A percentile compares a stretch with the other conserved stretches of the same genome.
Evolutionary conservation across 1,284 basidiomycete species (phyloP).

Genomic region (Dichomitus squalens): DNA sequence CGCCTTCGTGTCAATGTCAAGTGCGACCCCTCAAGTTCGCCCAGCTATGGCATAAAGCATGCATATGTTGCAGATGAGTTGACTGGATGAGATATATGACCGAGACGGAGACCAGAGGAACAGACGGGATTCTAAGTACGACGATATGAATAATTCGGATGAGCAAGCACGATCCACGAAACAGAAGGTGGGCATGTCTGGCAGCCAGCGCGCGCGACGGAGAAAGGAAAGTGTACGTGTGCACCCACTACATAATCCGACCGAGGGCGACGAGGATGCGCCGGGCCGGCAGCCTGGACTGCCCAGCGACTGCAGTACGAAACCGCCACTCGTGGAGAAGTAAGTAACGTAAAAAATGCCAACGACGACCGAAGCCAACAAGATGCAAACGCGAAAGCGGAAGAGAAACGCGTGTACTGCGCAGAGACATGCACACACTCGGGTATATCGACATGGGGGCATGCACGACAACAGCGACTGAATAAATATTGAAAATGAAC

Average conservation of each 20-base stretch:
- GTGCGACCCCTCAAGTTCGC: background rate
- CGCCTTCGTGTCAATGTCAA: background rate
- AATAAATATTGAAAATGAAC: conserved; percentile 25
- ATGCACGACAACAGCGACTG: conserved; percentile 11
- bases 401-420: conserved; percentile 1
- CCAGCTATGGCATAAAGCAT: background rate
- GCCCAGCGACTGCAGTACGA: background rate
- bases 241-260: background rate
- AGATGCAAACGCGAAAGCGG: background rate
- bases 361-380: background rate
- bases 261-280: background rate
- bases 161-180: background rate
- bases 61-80: background rate
- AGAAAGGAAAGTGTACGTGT: conserved; percentile 3
- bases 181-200: background rate
- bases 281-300: no score
- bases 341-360: background rate
- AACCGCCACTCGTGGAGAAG: background rate
- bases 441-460: conserved; percentile 3
- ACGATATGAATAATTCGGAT: background rate
- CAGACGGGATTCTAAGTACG: background rate
- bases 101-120: background rate
- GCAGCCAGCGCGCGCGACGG: conserved; percentile 11
- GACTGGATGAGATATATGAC: background rate
- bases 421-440: background rate